These are phyloP conservation scores for Ramichloridium luteum DNA, from an alignment of 2,329 filamentous ascomycete species.

Conservation along the genomic window DNA sequence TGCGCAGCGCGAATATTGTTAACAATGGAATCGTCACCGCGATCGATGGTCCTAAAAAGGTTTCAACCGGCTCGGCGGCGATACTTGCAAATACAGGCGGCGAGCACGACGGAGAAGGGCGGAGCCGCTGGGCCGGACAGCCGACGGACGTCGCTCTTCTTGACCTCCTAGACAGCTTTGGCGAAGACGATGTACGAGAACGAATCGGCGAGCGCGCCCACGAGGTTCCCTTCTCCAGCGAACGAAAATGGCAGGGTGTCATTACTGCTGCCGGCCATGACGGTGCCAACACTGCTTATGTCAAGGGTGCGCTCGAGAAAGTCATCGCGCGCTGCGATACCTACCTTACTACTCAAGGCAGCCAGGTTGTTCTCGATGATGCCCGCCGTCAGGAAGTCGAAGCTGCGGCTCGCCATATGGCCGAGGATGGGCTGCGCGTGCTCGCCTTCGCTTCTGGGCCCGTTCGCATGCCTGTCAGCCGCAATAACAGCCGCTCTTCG, in stretches of 20 bases:
- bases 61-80: constrained; percentile 51
- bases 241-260: constrained; percentile 98
- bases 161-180: constrained; percentile 80
- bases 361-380: constrained; percentile 75
- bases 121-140: constrained; percentile 90
- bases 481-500: constrained; percentile 7
- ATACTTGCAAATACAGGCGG: constrained; percentile 76
- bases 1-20: constrained; percentile 90
- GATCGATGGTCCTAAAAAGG: background rate
- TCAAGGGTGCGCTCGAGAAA: constrained; percentile 88
- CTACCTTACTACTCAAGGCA: constrained; percentile 74
- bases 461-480: constrained; percentile 26
- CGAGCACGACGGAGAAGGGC: constrained; percentile 45
- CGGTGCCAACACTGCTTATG: constrained; percentile 74
- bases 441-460: constrained; percentile 85
- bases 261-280: constrained; percentile 52
- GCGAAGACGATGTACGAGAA: constrained; percentile 81
- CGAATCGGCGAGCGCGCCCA: constrained; percentile 68
- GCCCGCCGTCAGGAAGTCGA: constrained; percentile 60
- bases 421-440: constrained; percentile 76
- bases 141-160: constrained; percentile 96
- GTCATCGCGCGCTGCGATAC: constrained; percentile 79
- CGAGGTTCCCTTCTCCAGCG: constrained; percentile 92
- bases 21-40: constrained; percentile 62
- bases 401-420: constrained; percentile 74